Evolutionary conservation across 2,329 filamentous ascomycete species (phyloP), one percentile per base, ranked within the genome.

Genomic region (Xylariaceae sp.): DNA sequence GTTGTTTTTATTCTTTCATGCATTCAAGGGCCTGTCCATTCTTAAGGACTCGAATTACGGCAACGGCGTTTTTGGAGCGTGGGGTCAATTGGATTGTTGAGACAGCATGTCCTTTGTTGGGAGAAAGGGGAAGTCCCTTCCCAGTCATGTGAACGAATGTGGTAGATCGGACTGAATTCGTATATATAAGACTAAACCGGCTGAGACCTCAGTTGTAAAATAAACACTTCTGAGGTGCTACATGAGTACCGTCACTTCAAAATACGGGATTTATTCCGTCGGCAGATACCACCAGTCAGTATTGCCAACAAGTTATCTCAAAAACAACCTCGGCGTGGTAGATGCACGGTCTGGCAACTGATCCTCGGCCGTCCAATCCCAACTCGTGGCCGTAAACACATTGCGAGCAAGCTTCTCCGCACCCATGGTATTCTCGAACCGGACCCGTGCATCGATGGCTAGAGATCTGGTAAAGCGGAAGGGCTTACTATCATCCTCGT

Each of bases 301-400:
- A 6, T 11, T 24, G 21, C 6, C 11, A 11, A 7, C 21, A 11
- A 24, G 21, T 17, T 38, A 53, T 42, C 18, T 52, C 34, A 50
- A 44, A 16, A 34, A 50, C 51, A 48, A 57, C 24, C 29, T 50
- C 16, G 53, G 52, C 8, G 53, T 55, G 9, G 51, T 54, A 21
- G 54, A 51, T 12, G 43, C 28, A 9, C 33, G 43, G 13, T 54
- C 49, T 11, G 40, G 34, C 7, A 16, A 48, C 33, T 59, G 60
- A 8, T 65, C 48, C 46, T 76, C 72, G 0, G 73, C 70, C 11
- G 73, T 76, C 77, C 77, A 81, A 48, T 79, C 67, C 77, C 77
- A 81, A 36, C 60, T 63, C 11, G 67, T 61, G 0, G 76, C 72
- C 8, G 71, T 76, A 44, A 81, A 81, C 5, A 81, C 56, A 6